Evolutionary conservation across 176 grass and related monocot genomes (phyloP).

Genomic region (Musa troglodytarum): DNA sequence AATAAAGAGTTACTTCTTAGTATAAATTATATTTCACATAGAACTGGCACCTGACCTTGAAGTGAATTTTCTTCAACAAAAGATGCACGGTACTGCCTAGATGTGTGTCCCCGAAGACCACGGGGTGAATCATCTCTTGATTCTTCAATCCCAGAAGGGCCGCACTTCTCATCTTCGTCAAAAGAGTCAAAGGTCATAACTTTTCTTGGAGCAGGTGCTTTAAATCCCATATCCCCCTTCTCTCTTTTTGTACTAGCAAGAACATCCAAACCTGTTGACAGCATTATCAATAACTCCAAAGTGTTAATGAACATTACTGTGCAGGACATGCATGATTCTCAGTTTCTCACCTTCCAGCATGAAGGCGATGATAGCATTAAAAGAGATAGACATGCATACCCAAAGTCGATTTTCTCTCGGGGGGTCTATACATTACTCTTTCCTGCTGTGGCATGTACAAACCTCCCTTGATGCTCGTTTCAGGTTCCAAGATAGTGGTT

Average conservation of each 20-base stretch:
- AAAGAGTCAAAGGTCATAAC: conserved; percentile 33
- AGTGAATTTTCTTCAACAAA: conserved; percentile 36
- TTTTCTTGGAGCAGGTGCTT: conserved; percentile 40
- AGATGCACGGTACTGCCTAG: conserved; percentile 51
- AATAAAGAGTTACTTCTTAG: background rate
- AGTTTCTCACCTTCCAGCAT: background rate
- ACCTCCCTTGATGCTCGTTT: conserved; percentile 39
- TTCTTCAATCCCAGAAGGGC: conserved; percentile 28
- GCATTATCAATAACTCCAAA: background rate
- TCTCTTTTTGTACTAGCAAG: conserved; percentile 59
- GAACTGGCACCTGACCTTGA: conserved; percentile 20
- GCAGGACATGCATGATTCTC: background rate
- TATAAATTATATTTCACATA: background rate
- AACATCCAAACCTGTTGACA: conserved; percentile 61
- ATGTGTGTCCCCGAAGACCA: conserved; percentile 15
- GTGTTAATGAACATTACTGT: background rate
- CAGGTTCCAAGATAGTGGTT: conserved; percentile 54
- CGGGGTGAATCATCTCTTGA: conserved; percentile 1
- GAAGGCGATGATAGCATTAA: background rate
- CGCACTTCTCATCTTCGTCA: conserved; percentile 67
- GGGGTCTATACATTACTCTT: conserved; percentile 61
- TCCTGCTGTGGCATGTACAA: conserved; percentile 50
- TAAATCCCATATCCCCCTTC: conserved; percentile 34
- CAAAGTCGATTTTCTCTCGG: conserved; percentile 52
- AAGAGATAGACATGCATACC: conserved; percentile 30